These are phyloP conservation scores for Aspergillus terreus DNA, from an alignment of 2,329 filamentous ascomycete species.

Conservation along the genomic window DNA sequence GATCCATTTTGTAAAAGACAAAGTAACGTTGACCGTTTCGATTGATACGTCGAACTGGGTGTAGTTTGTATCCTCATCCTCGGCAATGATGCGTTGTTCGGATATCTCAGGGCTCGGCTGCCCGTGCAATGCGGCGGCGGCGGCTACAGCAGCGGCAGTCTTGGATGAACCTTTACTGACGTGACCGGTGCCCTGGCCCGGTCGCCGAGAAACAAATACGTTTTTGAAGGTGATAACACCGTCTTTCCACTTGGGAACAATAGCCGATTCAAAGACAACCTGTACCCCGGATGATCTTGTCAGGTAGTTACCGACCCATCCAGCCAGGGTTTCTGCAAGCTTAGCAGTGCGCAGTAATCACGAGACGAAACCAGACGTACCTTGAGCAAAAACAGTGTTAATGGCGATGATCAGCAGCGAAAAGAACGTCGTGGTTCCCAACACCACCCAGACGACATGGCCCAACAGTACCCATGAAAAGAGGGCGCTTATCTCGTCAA, in stretches of 20 bases:
- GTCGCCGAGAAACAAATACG: slow-evolving; percentile 88
- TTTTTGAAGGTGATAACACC: slow-evolving; percentile 96
- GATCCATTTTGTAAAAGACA: slow-evolving; percentile 99
- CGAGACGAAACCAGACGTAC: slow-evolving; percentile 44
- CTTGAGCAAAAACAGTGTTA: slow-evolving; percentile 95
- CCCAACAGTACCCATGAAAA: slow-evolving; percentile 93
- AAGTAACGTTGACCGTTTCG: slow-evolving; percentile 89
- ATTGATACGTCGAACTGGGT: slow-evolving; percentile 96
- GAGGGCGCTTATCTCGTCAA: slow-evolving; percentile 93
- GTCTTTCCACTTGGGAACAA: slow-evolving; percentile 92
- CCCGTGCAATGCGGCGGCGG: slow-evolving; percentile 59
- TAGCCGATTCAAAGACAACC: slow-evolving; percentile 94
- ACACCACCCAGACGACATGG: slow-evolving; percentile 90
- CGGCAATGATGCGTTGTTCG: slow-evolving; percentile 26
- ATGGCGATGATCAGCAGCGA: slow-evolving; percentile 85
- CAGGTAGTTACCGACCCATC: slow-evolving; percentile 92
- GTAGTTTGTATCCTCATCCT: slow-evolving; percentile 89
- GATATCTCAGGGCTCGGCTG: slow-evolving; percentile 39
- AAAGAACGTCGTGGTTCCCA: slow-evolving; percentile 96
- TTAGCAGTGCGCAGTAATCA: slow-evolving; percentile 17
- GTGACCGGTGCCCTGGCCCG: slow-evolving; percentile 74
- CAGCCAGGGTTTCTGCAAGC: slow-evolving; percentile 74
- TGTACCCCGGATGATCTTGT: slow-evolving; percentile 90
- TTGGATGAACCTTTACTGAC: slow-evolving; percentile 90
- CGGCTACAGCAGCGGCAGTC: slow-evolving; percentile 79